A percentile compares a stretch with the other conserved stretches of the same genome.
Evolutionary conservation across 139 green algal species (phyloP).

Genomic region (Pleodorina starrii): DNA sequence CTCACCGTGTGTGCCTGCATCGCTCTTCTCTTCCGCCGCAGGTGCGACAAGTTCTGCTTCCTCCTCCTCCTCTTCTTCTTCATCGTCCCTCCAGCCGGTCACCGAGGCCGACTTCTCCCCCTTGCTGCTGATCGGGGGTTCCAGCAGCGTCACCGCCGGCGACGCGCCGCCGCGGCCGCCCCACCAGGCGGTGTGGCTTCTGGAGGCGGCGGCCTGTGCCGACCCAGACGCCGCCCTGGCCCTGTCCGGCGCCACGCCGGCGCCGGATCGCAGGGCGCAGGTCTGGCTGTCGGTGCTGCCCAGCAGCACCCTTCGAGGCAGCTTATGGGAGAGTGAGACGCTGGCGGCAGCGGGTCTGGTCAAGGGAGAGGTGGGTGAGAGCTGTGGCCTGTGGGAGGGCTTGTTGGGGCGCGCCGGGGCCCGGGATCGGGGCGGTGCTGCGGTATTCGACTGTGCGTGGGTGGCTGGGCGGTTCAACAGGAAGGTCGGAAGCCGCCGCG

Average conservation of each 20-base stretch:
- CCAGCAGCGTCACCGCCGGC: neutral
- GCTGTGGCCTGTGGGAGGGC: neutral
- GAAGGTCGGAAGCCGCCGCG: no score
- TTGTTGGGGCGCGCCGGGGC: no score
- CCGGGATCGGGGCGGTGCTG: no score
- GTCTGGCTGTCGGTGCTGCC: constrained; percentile 11
- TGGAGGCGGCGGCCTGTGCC: neutral
- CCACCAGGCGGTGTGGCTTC: neutral
- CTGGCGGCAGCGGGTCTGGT: neutral
- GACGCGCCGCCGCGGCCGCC: neutral
- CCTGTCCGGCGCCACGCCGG: no score
- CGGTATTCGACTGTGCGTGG: no score
- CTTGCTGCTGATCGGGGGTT: neutral
- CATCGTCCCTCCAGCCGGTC: neutral
- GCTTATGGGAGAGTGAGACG: neutral
- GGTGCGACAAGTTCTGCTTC: no score
- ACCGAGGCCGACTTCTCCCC: neutral
- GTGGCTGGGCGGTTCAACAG: no score
- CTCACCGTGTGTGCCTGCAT: no score
- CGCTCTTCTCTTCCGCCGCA: no score
- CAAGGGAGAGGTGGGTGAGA: neutral
- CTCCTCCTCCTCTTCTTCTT: no score
- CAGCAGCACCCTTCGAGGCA: neutral
- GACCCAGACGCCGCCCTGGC: neutral
- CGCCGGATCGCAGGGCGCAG: neutral